These are phyloP conservation scores for Gorgonomyces haynaldii DNA, from an alignment of 192 early-diverging fungal genomes.

Conservation along the genomic window DNA sequence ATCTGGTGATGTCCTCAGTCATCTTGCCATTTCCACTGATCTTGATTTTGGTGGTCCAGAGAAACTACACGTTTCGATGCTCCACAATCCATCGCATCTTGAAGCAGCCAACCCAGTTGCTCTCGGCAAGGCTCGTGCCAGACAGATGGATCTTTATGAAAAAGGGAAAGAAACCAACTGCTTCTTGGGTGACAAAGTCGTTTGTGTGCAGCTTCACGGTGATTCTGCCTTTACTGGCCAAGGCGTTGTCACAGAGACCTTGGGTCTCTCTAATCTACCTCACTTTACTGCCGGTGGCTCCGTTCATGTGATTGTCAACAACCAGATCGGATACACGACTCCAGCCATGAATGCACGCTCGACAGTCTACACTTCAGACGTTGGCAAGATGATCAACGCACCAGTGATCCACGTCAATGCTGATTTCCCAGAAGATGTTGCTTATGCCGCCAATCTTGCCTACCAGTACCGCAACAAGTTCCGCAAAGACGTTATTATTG, in stretches of 20 bases:
- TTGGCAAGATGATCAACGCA: conserved; percentile 93
- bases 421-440: conserved; percentile 86
- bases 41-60: conserved; percentile 46
- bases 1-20: conserved; percentile 85
- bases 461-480: conserved; percentile 88
- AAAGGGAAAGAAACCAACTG: conserved; percentile 56
- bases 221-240: conserved; percentile 63
- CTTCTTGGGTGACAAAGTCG: conserved; percentile 80
- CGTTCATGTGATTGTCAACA: conserved; percentile 96
- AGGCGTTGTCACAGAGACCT: conserved; percentile 92
- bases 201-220: conserved; percentile 92
- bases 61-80: conserved; percentile 68
- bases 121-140: conserved; percentile 88
- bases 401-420: conserved; percentile 96
- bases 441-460: conserved; percentile 67
- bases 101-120: conserved; percentile 90
- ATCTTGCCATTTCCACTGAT: conserved; percentile 66
- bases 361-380: conserved; percentile 81
- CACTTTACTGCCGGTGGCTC: conserved; percentile 92
- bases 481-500: conserved; percentile 89
- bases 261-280: conserved; percentile 88
- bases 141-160: conserved; percentile 74
- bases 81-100: conserved; percentile 97
- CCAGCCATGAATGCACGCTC: conserved; percentile 88
- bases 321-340: conserved; percentile 94